phyloP scores from a whole-genome alignment of 768 basidiomycete genomes.

The Boletus speciosus region DNA sequence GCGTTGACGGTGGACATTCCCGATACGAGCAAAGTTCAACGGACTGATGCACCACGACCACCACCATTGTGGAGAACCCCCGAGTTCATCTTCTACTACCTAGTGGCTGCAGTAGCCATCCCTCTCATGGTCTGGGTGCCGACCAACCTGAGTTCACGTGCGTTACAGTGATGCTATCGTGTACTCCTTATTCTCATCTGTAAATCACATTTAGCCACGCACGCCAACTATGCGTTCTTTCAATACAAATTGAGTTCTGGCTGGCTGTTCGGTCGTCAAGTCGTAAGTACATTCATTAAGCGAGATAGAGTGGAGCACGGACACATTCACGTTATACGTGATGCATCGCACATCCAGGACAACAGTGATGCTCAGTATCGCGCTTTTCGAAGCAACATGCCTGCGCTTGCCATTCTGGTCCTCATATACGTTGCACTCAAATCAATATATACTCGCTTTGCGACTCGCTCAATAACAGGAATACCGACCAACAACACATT shows the following conservation, averaged over 20 bases:
- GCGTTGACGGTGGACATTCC: slow-evolving; percentile 58
- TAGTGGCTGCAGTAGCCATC: slow-evolving; percentile 56
- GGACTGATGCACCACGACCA: slow-evolving; percentile 25
- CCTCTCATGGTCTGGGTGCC: slow-evolving; percentile 78
- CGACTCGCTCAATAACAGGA: slow-evolving; percentile 20
- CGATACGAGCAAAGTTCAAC: slow-evolving; percentile 32
- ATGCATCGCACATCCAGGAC: slow-evolving; percentile 53
- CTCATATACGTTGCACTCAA: slow-evolving; percentile 56
- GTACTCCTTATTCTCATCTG: background rate
- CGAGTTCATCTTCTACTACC: slow-evolving; percentile 79
- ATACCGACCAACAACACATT: slow-evolving; percentile 29
- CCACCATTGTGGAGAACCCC: slow-evolving; percentile 70
- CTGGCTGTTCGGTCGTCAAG: slow-evolving; percentile 76
- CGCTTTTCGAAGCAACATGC: slow-evolving; percentile 78
- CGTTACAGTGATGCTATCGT: slow-evolving; percentile 32
- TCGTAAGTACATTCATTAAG: slow-evolving; percentile 50
- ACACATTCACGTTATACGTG: background rate
- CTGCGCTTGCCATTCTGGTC: slow-evolving; percentile 50
- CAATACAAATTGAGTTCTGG: slow-evolving; percentile 56
- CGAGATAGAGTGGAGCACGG: background rate
- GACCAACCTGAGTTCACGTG: slow-evolving; percentile 68
- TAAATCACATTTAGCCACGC: slow-evolving; percentile 47
- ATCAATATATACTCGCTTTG: slow-evolving; percentile 40
- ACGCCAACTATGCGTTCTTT: slow-evolving; percentile 72
- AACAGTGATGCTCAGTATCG: slow-evolving; percentile 91